These are phyloP conservation scores for Ceratobasidium sp. DNA, from an alignment of 1,284 basidiomycete genomes.

Conservation along the genomic window DNA sequence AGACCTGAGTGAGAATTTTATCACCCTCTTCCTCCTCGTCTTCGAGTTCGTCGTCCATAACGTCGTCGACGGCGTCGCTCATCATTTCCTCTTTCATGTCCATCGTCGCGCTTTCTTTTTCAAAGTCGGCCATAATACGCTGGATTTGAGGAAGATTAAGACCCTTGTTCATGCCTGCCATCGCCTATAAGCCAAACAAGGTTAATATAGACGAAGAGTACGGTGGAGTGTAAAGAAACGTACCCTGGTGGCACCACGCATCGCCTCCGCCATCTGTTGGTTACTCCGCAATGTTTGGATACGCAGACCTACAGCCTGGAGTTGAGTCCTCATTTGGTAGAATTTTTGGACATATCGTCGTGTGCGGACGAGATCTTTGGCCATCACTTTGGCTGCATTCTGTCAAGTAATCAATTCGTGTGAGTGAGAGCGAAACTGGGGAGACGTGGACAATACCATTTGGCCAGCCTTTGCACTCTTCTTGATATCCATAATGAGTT, in stretches of 20 bases:
- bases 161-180: constrained; percentile 97
- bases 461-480: constrained; percentile 96
- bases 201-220: not conserved
- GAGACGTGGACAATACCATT: constrained; percentile 69
- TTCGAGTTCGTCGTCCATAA: constrained; percentile 93
- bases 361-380: constrained; percentile 97
- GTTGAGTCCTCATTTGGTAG: constrained; percentile 98
- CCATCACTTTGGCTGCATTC: constrained; percentile 99
- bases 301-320: constrained; percentile 94
- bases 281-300: constrained; percentile 98
- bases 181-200: constrained; percentile 71
- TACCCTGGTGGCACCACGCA: constrained; percentile 96
- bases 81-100: constrained; percentile 99
- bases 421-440: constrained; percentile 19
- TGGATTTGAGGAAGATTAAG: constrained; percentile 96
- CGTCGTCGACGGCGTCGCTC: constrained; percentile 98
- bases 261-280: constrained; percentile 99
- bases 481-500: constrained; percentile 93
- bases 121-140: constrained; percentile 97
- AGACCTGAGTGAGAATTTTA: constrained; percentile 93
- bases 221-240: constrained; percentile 50
- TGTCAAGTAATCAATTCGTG: constrained; percentile 53
- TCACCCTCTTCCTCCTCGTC: constrained; percentile 97
- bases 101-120: constrained; percentile 97
- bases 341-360: constrained; percentile 97